Base-by-base conservation (phyloP, 306 rosid genomes). In the Medicago lupulina region DNA sequence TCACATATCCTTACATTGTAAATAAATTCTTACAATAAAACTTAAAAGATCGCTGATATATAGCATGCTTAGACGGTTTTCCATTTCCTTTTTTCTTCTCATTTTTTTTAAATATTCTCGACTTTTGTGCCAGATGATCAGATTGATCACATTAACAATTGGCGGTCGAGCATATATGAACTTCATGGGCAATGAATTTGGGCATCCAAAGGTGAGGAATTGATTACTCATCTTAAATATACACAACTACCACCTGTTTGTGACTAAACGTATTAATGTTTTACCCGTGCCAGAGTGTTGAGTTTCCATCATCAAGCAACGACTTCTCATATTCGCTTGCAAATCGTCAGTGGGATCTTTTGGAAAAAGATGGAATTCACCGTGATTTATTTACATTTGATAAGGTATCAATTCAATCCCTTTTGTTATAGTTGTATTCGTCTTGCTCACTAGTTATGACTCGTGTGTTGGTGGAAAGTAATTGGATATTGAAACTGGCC, bases 121-220 rank as follows among this genome's bases (percentile, higher is more conserved):
- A 58, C 38, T 50, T 5, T 78, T 73, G 86, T 15, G 17, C 71
- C 85, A 95, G 98, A 89, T 95, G 88, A 92, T 95, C 82, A 87
- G 89, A 87, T 79, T 90, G 81, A 92, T 92, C 81, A 92, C 97
- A 0, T 89, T 89, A 62, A 79, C 98, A 55, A 85, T 82, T 55
- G 89, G 96, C 71, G 92, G 97, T 39, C 86, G 58, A 62, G 98
- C 98, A 19, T 95, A 92, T 82, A 85, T 95, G 74, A 95, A 90
- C 85, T 95, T 94, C 93, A 94, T 92, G 93, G 98, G 98, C 79
- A 95, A 92, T 84, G 98, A 95, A 83, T 95, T 92, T 81, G 98
- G 93, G 76, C 98, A 95, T 87, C 96, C 97, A 69, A 83, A 90
- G 96, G 98, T 90, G 67, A 85, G 84, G 36, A 34, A 34, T 34